Evolutionary conservation across 2,329 filamentous ascomycete species (phyloP), one percentile per base, ranked within the genome.

Genomic region (Cercospora beticola): DNA sequence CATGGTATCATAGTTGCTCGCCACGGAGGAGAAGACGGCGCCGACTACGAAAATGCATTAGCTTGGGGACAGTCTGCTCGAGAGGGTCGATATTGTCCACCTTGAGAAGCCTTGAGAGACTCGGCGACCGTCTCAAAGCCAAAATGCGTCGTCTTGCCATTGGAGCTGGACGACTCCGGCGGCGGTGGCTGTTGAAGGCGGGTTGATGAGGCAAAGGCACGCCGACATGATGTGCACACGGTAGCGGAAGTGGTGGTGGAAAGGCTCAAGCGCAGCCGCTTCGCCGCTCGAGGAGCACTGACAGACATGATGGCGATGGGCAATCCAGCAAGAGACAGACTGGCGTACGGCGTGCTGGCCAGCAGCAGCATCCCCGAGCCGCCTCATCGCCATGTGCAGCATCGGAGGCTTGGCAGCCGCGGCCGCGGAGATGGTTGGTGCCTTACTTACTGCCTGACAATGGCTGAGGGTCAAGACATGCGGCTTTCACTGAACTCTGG

Each of bases 1-100:
- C 95, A 99, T 99, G 71, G 90, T 91, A 81, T 99, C 95, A 82
- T 99, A 99, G 18, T 91, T 93, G 71, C 92, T 89, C 74, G 95
- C 95, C 49, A 99, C 95, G 73, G 91, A 97, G 80, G 92, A 94
- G 83, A 99, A 99, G 68, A 99, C 95, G 52, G 88, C 89, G 69
- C 91, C 91, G 49, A 97, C 94, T 85, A 83, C 80, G 73, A 2
- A 14, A 43, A 2, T 10, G 16, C 26, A 60, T 75, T 33, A 73
- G 73, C 46, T 52, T 8, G 0, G 21, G 49, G 30, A 33, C 14
- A 10, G 12, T 23, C 9, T 30, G 16, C 4, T n/a, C 31, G 26
- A 28, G n/a, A 12, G 28, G 18, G 16, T 26, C 8, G 10, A 28
- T 46, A 28, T 71, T 14, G 62, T 57, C 28, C 30, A 89, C 88